Evolutionary conservation across 2,329 filamentous ascomycete species (phyloP).

Genomic region (Dothistroma septosporum): DNA sequence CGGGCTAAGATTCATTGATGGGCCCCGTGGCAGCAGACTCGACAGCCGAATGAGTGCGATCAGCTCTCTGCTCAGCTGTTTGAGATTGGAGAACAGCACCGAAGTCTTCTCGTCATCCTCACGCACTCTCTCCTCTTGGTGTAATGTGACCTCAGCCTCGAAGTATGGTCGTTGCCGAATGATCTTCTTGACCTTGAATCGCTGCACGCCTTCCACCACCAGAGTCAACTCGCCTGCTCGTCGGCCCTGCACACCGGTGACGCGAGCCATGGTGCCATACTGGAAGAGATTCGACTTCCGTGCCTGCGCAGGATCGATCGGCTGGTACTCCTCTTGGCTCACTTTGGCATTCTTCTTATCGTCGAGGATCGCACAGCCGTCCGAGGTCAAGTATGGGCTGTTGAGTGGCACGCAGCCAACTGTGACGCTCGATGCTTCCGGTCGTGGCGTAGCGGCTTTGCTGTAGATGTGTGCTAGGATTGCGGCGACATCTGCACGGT

Average conservation of each 20-base stretch:
- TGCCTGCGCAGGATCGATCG: constrained; percentile 48
- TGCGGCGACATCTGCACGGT: constrained; percentile 81
- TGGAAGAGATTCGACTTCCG: constrained; percentile 65
- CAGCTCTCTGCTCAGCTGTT: constrained; percentile 79
- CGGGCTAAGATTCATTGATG: constrained; percentile 67
- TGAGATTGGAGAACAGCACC: constrained; percentile 73
- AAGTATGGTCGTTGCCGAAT: constrained; percentile 79
- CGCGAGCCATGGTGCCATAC: constrained; percentile 66
- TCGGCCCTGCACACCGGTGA: constrained; percentile 48
- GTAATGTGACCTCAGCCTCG: constrained; percentile 70
- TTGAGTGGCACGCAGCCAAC: constrained; percentile 84
- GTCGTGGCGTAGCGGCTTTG: constrained; percentile 62
- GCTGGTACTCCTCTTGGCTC: constrained; percentile 46
- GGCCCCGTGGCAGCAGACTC: constrained; percentile 70
- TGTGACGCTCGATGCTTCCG: constrained; percentile 63
- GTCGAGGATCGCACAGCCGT: constrained; percentile 72
- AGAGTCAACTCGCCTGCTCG: constrained; percentile 64
- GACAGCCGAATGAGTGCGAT: constrained; percentile 79
- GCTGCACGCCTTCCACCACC: constrained; percentile 77
- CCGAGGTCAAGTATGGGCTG: constrained; percentile 67
- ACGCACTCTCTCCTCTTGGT: constrained; percentile 55
- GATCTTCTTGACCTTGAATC: constrained; percentile 71
- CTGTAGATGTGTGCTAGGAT: constrained; percentile 83
- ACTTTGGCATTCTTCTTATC: constrained; percentile 44
- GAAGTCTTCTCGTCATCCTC: constrained; percentile 56